phyloP scores from a whole-genome alignment of 805 yeast species.

The Lipomyces yamadae region DNA sequence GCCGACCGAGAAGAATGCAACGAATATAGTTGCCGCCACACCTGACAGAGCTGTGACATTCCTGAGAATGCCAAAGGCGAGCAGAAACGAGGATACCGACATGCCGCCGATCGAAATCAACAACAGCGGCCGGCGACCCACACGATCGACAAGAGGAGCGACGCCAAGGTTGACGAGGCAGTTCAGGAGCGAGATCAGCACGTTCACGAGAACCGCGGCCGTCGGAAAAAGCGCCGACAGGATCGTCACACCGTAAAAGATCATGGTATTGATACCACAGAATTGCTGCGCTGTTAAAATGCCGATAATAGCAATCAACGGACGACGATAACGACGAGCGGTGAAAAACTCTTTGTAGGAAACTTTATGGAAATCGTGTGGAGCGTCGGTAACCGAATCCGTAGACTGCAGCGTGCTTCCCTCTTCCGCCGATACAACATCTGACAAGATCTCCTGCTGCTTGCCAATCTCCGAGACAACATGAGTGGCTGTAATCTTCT shows the following conservation, averaged over 20 bases:
- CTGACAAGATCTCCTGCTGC: conserved; percentile 12
- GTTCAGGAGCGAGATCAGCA: conserved; percentile 75
- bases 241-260: conserved; percentile 90
- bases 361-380: conserved; percentile 28
- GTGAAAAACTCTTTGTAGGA: conserved; percentile 53
- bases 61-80: conserved; percentile 67
- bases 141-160: conserved; percentile 73
- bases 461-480: neutral
- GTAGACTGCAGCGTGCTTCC: conserved; percentile 33
- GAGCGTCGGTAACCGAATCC: conserved; percentile 24
- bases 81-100: conserved; percentile 65
- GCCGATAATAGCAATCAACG: conserved; percentile 69
- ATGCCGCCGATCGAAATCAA: conserved; percentile 68
- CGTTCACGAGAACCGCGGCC: conserved; percentile 71
- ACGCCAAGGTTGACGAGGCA: conserved; percentile 73
- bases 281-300: conserved; percentile 86
- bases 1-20: conserved; percentile 87
- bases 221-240: conserved; percentile 73
- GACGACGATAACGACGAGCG: conserved; percentile 57
- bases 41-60: conserved; percentile 58
- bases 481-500: conserved; percentile 1
- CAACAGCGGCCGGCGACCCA: conserved; percentile 77
- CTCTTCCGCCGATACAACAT: conserved; percentile 28
- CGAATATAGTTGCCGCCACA: conserved; percentile 69
- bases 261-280: conserved; percentile 89